Percentiles rank a stretch among this genome's conserved stretches.
These are phyloP conservation scores for Hemisphaericaspora xylofermentans DNA, from an alignment of 1,139 yeast genomes.

Conservation along the genomic window DNA sequence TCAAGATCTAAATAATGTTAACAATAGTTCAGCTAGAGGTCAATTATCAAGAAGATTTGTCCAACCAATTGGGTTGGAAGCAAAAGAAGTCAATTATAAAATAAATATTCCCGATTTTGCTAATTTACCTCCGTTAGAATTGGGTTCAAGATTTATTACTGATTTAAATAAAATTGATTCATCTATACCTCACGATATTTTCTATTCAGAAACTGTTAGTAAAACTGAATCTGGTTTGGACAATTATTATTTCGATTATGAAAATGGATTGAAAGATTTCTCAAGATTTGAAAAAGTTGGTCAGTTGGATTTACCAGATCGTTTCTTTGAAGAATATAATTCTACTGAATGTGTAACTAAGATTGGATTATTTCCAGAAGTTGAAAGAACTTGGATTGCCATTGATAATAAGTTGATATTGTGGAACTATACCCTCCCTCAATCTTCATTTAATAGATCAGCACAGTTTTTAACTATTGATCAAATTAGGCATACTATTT, in stretches of 20 bases:
- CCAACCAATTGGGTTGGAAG: conserved; percentile 37
- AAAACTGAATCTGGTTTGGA: conserved; percentile 42
- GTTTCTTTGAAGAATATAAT: conserved; percentile 72
- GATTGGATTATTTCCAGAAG: conserved; percentile 82
- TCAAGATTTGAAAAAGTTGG: conserved; percentile 77
- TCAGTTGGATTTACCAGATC: conserved; percentile 77
- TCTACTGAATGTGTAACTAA: conserved; percentile 67
- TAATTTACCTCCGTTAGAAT: conserved; percentile 41
- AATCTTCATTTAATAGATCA: conserved; percentile 47
- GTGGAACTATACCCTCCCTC: conserved; percentile 75
- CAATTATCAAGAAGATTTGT: conserved; percentile 34
- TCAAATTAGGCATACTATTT: conserved; percentile 75
- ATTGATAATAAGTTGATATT: conserved; percentile 79
- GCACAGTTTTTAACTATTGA: conserved; percentile 79
- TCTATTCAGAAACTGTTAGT: conserved; percentile 38
- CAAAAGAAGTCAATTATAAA: conserved; percentile 44
- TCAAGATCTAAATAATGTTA: conserved; percentile 23
- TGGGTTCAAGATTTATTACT: conserved; percentile 45
- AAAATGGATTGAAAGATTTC: conserved; percentile 49
- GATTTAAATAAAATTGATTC: conserved; percentile 48
- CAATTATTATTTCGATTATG: conserved; percentile 43
- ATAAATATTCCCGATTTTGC: conserved; percentile 46
- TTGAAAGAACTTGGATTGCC: conserved; percentile 85
- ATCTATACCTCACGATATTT: conserved; percentile 46
- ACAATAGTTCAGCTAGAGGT: conserved; percentile 23